phyloP scores from a whole-genome alignment of 345 rosid genomes.

The Lepidium aucheri region DNA sequence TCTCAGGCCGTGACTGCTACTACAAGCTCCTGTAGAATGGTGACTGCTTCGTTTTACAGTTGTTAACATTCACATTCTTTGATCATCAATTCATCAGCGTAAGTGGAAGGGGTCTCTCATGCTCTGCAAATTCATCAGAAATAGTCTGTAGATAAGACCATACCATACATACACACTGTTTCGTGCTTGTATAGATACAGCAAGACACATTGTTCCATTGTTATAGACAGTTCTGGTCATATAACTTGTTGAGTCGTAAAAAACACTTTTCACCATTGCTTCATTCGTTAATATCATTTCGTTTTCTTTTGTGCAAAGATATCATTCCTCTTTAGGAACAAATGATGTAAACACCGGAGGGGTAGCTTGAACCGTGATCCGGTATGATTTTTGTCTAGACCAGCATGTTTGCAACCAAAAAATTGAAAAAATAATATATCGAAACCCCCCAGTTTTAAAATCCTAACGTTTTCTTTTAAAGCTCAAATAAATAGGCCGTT shows the following conservation, averaged over 20 bases:
- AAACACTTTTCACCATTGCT: background rate
- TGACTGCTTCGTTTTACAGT: background rate
- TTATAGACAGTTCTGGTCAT: background rate
- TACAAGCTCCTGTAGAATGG: constrained; percentile 26
- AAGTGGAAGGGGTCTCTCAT: background rate
- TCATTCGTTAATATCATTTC: background rate
- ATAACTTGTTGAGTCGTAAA: background rate
- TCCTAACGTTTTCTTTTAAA: background rate
- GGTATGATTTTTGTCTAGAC: no score
- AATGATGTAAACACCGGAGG: no score
- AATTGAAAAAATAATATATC: no score
- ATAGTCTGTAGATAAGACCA: background rate
- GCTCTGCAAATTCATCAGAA: background rate
- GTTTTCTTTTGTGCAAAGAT: background rate
- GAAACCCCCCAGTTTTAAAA: background rate
- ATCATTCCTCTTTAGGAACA: background rate
- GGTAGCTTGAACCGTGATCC: no score
- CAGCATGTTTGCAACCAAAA: no score
- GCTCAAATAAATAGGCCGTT: background rate
- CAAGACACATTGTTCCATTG: background rate
- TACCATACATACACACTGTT: background rate
- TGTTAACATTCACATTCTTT: background rate
- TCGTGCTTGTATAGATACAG: background rate
- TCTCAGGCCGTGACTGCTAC: constrained; percentile 35
- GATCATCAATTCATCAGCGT: background rate